A percentile compares a stretch with the other conserved stretches of the same genome.
phyloP scores from a whole-genome alignment of 2,329 filamentous ascomycete species.

The Colletotrichum eleusines region DNA sequence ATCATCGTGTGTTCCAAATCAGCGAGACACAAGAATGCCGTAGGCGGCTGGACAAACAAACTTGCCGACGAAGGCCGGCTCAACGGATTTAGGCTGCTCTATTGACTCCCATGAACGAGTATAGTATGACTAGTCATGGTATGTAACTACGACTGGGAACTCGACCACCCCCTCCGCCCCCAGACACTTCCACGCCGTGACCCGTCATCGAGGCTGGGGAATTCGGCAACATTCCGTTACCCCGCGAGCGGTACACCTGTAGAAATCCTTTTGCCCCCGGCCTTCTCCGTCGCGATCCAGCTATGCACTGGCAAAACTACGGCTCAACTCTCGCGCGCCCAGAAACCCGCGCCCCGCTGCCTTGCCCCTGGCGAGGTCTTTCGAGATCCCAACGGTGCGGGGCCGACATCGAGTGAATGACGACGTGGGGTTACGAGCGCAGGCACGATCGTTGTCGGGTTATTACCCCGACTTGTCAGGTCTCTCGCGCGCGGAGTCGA shows the following conservation, averaged over 20 bases:
- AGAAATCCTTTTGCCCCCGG: background rate
- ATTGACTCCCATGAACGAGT: background rate
- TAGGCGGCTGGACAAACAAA: background rate
- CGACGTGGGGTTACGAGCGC: slow-evolving; percentile 22
- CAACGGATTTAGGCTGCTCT: too few relatives aligned
- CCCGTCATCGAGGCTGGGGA: slow-evolving; percentile 4
- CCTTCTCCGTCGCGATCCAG: slow-evolving; percentile 16
- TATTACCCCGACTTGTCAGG: slow-evolving; percentile 23
- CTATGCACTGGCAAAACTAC: slow-evolving; percentile 14
- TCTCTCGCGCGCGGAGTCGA: slow-evolving; percentile 15
- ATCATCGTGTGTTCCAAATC: background rate
- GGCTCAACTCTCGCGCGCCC: slow-evolving; percentile 5
- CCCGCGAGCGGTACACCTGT: background rate
- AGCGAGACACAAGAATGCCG: background rate
- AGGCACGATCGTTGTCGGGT: background rate
- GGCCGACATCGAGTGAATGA: slow-evolving; percentile 32
- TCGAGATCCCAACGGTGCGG: slow-evolving; percentile 19
- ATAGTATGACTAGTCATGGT: slow-evolving; percentile 32
- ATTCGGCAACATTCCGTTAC: slow-evolving; percentile 26
- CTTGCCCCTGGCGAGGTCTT: background rate
- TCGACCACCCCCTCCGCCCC: slow-evolving; percentile 8
- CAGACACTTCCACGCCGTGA: slow-evolving; percentile 19
- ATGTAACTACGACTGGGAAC: background rate
- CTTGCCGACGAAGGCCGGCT: background rate
- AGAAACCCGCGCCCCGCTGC: slow-evolving; percentile 18